These are phyloP conservation scores for Boletus subparvulus DNA, from an alignment of 768 basidiomycete species.

Conservation along the genomic window DNA sequence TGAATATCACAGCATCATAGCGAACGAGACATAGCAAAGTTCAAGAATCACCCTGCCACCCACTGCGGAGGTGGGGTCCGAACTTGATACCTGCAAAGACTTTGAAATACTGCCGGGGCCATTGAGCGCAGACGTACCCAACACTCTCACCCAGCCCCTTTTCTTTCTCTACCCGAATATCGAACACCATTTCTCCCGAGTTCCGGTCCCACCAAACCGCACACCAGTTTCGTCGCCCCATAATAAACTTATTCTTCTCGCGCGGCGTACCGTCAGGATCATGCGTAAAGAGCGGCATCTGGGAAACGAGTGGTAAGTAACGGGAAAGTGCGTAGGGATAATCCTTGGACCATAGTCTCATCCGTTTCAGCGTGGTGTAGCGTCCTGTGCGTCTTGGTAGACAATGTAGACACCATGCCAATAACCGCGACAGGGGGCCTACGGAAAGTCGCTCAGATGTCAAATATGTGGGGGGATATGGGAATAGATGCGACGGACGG, in stretches of 20 bases:
- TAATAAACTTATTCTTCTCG: slow-evolving; percentile 71
- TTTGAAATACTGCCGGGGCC: not conserved
- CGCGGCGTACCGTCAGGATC: slow-evolving; percentile 77
- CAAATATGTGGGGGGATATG: not conserved
- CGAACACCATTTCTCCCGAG: slow-evolving; percentile 70
- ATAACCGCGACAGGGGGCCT: slow-evolving; percentile 72
- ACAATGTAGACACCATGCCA: slow-evolving; percentile 75
- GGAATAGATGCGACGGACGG: slow-evolving; percentile 53
- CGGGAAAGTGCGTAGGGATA: not conserved
- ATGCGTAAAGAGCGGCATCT: slow-evolving; percentile 74
- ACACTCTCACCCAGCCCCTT: slow-evolving; percentile 83
- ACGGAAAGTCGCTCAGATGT: not conserved
- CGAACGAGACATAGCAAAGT: no score
- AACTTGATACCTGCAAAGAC: slow-evolving; percentile 41
- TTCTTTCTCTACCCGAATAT: slow-evolving; percentile 81
- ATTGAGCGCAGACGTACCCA: slow-evolving; percentile 48
- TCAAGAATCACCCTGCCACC: slow-evolving; percentile 19
- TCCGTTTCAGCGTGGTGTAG: slow-evolving; percentile 82
- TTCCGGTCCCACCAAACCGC: slow-evolving; percentile 56
- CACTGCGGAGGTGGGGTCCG: slow-evolving; percentile 45
- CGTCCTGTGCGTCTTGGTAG: slow-evolving; percentile 81
- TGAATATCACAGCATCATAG: slow-evolving; percentile 1
- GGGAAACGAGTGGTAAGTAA: not conserved
- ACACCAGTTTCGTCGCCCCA: slow-evolving; percentile 90
- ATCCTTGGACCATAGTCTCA: slow-evolving; percentile 68